Base-by-base conservation (phyloP, 306 rosid genomes). In the Astragalus membranaceus region DNA sequence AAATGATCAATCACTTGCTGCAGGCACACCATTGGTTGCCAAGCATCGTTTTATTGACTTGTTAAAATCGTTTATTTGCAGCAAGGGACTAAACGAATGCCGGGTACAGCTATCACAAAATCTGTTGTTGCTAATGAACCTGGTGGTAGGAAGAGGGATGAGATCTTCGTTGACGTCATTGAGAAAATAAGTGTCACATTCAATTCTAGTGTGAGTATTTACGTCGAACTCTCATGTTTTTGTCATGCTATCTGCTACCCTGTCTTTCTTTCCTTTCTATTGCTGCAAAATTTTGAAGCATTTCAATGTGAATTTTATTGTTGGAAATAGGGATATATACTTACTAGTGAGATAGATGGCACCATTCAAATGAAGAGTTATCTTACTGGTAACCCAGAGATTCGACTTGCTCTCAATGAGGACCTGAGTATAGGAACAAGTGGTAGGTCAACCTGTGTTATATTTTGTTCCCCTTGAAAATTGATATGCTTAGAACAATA, bases 301-400 rank as follows among this genome's bases (percentile, higher is more conserved):
- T 48, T 78, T 72, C 64, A 33, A 57, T 42, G 59, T 66, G 69
- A 54, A 33, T 76, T 46, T 30, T 58, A 10, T 46, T 73, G 67
- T 77, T 81, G 84, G 42, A 58, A 69, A 56, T 87, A 94, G 97
- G 99, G 96, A 66, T 94, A 83, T 67, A 83, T 90, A 76, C 92
- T 94, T 65, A 91, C 97, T 47, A 91, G 96, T 64, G 99, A 94
- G 85, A 94, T 94, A 68, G 97, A 91, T 82, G 99, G 97, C 59
- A 91, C 97, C 72, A 91, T 94, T 80, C 97, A 94, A 80, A 87
- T 94, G 99, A 94, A 94, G 88, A 94, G 99, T 81, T 91, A 84
- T 80, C 96, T 91, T 73, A 78, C 89, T 3, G 95, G 97, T 20
- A 94, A 91, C 75, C 99, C 99, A 58, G 97, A 91, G 85, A 88